These are phyloP conservation scores for Ustilago trichophora DNA, from an alignment of 1,284 basidiomycete species.

Conservation along the genomic window DNA sequence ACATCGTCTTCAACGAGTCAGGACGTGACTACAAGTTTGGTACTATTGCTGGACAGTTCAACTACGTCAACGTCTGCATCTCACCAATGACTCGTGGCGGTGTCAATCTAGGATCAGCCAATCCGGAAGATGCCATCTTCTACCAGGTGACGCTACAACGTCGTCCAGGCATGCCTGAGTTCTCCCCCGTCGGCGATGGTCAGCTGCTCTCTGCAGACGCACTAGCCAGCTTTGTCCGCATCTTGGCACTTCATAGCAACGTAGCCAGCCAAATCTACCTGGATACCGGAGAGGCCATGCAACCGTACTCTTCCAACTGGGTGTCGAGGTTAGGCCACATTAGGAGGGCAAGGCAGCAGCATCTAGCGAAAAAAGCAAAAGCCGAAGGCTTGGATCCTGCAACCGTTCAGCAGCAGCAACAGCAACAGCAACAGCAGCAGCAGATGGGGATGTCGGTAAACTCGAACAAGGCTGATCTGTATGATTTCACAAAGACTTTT, in stretches of 20 bases:
- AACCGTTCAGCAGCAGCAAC: neutral
- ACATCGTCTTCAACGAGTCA: conserved; percentile 88
- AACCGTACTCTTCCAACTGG: conserved; percentile 62
- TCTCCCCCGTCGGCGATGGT: conserved; percentile 62
- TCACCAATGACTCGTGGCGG: conserved; percentile 61
- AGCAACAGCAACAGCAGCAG: no score
- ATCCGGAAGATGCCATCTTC: conserved; percentile 58
- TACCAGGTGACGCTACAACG: conserved; percentile 64
- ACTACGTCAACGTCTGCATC: conserved; percentile 97
- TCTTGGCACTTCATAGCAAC: conserved; percentile 61
- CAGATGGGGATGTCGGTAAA: conserved; percentile 20
- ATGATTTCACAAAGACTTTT: conserved; percentile 51
- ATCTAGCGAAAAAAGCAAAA: conserved; percentile 22
- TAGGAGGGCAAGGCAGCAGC: conserved; percentile 28
- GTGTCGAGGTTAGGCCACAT: conserved; percentile 54
- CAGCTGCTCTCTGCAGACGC: conserved; percentile 58
- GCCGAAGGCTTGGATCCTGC: conserved; percentile 1
- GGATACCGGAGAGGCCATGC: conserved; percentile 63
- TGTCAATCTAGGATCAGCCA: conserved; percentile 56
- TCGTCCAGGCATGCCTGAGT: conserved; percentile 59
- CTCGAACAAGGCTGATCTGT: conserved; percentile 25
- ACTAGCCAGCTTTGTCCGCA: conserved; percentile 59
- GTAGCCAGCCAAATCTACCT: conserved; percentile 63
- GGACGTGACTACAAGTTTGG: conserved; percentile 79
- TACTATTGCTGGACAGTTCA: conserved; percentile 90